Conservation (phyloP, 108 stramenopile species). For the Epithemia pelagica region DNA sequence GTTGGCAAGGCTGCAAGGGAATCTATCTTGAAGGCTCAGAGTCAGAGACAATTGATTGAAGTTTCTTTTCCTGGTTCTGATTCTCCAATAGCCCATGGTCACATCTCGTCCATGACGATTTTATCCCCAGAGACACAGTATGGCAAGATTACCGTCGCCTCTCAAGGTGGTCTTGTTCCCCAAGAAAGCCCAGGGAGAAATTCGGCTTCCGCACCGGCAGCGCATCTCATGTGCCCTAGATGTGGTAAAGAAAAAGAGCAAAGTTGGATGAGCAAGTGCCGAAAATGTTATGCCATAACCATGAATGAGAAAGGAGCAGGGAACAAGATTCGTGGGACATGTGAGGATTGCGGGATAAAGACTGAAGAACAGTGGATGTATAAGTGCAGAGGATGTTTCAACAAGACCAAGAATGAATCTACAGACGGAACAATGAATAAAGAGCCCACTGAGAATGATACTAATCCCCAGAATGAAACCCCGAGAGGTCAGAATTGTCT, state of each 20-base stretch:
- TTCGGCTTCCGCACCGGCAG: too few relatives aligned
- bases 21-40: neutral
- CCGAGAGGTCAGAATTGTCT: too few relatives aligned
- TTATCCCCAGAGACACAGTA: neutral
- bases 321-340: neutral
- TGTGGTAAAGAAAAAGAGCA: neutral
- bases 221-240: too few relatives aligned
- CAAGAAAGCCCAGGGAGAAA: too few relatives aligned
- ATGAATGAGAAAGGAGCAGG: neutral
- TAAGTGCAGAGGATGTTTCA: neutral
- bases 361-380: neutral
- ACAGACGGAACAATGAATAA: neutral
- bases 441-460: too few relatives aligned
- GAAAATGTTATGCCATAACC: neutral
- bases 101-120: neutral
- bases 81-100: neutral
- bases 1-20: neutral
- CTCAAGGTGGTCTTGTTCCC: too few relatives aligned
- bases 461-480: too few relatives aligned
- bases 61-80: neutral
- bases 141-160: too few relatives aligned
- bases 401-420: neutral
- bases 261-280: neutral
- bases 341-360: neutral
- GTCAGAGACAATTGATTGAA: neutral